Evolutionary conservation across 2,329 filamentous ascomycete genomes (phyloP).

Genomic region (Aspergillus costaricaensis): DNA sequence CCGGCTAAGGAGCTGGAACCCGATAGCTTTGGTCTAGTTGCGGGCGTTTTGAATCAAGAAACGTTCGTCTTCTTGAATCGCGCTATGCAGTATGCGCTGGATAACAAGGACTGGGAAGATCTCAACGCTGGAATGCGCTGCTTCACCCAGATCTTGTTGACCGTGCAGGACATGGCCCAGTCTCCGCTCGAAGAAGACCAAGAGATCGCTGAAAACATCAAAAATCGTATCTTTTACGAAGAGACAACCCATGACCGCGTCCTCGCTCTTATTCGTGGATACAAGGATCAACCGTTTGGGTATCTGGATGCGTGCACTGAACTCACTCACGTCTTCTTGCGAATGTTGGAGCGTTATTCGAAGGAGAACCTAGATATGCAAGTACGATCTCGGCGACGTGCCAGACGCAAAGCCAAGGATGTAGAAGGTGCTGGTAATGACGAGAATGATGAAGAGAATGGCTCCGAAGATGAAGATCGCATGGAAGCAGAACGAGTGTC

Average conservation of each 20-base stretch:
- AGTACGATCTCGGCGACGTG: constrained; percentile 76
- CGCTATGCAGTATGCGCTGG: constrained; percentile 74
- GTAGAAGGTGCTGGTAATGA: constrained; percentile 43
- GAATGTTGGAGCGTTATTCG: constrained; percentile 88
- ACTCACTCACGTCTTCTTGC: constrained; percentile 84
- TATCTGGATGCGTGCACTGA: constrained; percentile 93
- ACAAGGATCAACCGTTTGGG: constrained; percentile 90
- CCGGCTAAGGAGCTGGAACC: constrained; percentile 59
- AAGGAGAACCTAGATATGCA: constrained; percentile 95
- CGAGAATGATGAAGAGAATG: constrained; percentile 54
- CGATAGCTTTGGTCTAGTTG: constrained; percentile 82
- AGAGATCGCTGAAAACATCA: constrained; percentile 96
- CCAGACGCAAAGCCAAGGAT: constrained; percentile 67
- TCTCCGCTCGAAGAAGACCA: constrained; percentile 88
- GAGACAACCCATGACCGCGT: constrained; percentile 90
- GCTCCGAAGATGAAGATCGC: constrained; percentile 73
- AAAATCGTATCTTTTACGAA: constrained; percentile 97
- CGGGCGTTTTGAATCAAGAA: constrained; percentile 88
- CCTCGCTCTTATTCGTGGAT: constrained; percentile 75
- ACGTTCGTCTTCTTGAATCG: constrained; percentile 88
- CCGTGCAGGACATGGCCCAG: constrained; percentile 87
- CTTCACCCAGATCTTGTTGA: constrained; percentile 90
- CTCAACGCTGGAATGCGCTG: constrained; percentile 87
- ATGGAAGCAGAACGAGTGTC: constrained; percentile 68
- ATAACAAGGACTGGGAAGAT: constrained; percentile 84